Evolutionary conservation across 345 rosid genomes (phyloP).

Genomic region (Eucalyptus sideroxylon): DNA sequence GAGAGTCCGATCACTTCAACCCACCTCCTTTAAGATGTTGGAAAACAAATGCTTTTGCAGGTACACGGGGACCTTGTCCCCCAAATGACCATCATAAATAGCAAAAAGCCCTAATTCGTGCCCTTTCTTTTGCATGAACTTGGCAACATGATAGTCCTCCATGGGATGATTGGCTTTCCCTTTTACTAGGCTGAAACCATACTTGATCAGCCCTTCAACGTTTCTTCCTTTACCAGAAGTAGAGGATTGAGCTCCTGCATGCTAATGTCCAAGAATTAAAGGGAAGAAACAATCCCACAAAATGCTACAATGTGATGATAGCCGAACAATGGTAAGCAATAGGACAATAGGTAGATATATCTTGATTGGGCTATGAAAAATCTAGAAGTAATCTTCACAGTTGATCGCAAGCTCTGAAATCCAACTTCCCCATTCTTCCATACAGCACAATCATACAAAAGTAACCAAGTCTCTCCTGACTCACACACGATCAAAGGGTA

Average conservation of each 20-base stretch:
- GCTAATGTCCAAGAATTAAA: slow-evolving; percentile 2
- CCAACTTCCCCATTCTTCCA: neutral
- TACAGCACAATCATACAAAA: neutral
- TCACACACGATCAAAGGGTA: neutral
- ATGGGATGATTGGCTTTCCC: slow-evolving; percentile 77
- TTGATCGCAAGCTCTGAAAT: neutral
- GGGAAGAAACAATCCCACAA: neutral
- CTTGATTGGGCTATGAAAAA: neutral
- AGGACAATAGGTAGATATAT: neutral
- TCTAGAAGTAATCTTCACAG: neutral
- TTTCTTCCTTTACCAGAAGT: slow-evolving; percentile 57
- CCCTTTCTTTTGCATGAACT: slow-evolving; percentile 27
- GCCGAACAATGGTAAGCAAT: neutral
- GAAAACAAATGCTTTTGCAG: slow-evolving; percentile 51
- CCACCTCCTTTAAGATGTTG: slow-evolving; percentile 52
- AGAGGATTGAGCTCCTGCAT: slow-evolving; percentile 27
- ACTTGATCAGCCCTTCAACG: slow-evolving; percentile 27
- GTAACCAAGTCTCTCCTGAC: neutral
- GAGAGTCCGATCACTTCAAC: neutral
- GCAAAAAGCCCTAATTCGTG: slow-evolving; percentile 65
- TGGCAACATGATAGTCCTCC: slow-evolving; percentile 74
- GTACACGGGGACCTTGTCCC: slow-evolving; percentile 61
- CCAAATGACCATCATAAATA: slow-evolving; percentile 64
- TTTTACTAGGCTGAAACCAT: slow-evolving; percentile 53
- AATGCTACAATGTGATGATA: neutral